Percentiles rank a stretch among this genome's conserved stretches.
These are phyloP conservation scores for Penicillium sp. DNA, from an alignment of 2,329 filamentous ascomycete genomes.

Conservation along the genomic window DNA sequence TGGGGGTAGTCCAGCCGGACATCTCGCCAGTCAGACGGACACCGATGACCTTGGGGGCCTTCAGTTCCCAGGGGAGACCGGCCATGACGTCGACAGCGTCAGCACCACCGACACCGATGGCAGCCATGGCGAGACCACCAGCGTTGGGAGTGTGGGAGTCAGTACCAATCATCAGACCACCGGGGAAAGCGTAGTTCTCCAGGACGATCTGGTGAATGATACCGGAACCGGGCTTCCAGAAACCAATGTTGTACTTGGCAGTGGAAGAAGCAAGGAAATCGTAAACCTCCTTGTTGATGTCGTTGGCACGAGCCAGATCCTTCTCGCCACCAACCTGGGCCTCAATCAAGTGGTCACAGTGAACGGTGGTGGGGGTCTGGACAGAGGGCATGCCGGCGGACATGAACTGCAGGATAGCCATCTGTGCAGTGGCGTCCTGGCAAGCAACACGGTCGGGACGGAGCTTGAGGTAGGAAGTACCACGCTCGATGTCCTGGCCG, in stretches of 20 bases:
- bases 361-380: constrained; percentile 90
- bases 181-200: constrained; percentile 99
- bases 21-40: constrained; percentile 60
- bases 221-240: constrained; percentile 98
- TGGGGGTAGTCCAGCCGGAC: constrained; percentile 87
- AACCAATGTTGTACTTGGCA: constrained; percentile 99
- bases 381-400: constrained; percentile 94
- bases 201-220: constrained; percentile 99
- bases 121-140: constrained; percentile 88
- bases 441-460: constrained; percentile 97
- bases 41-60: constrained; percentile 73
- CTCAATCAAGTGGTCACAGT: constrained; percentile 99
- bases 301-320: constrained; percentile 86
- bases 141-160: constrained; percentile 98
- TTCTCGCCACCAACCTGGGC: constrained; percentile 89
- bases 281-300: constrained; percentile 99
- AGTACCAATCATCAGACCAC: constrained; percentile 95
- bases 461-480: constrained; percentile 92
- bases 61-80: constrained; percentile 95
- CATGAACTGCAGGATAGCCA: constrained; percentile 99
- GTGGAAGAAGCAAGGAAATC: constrained; percentile 92
- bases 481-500: constrained; percentile 92
- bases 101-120: constrained; percentile 94
- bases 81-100: constrained; percentile 97
- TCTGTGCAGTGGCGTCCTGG: constrained; percentile 99